A percentile compares a stretch with the other conserved stretches of the same genome.
These are phyloP conservation scores for Termitomyces sp. DNA, from an alignment of 768 basidiomycete genomes.

Conservation along the genomic window DNA sequence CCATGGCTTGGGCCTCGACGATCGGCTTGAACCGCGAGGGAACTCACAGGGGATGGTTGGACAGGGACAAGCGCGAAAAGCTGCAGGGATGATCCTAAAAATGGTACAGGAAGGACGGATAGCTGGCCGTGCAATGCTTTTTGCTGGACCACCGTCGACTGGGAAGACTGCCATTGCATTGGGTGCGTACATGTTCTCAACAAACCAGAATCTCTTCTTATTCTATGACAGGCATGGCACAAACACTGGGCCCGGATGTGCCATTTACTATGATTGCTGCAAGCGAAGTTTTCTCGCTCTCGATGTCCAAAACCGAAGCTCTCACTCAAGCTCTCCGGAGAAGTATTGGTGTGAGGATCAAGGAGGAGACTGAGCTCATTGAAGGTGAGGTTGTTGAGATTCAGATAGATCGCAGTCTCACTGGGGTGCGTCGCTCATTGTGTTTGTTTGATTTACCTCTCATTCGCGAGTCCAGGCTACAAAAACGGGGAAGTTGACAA, in stretches of 20 bases:
- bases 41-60: slow-evolving; percentile 97
- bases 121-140: slow-evolving; percentile 92
- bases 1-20: slow-evolving; percentile 90
- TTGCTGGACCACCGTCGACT: slow-evolving; percentile 95
- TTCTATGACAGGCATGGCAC: slow-evolving; percentile 76
- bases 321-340: slow-evolving; percentile 94
- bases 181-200: slow-evolving; percentile 42
- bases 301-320: slow-evolving; percentile 98
- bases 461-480: slow-evolving; percentile 59
- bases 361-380: slow-evolving; percentile 95
- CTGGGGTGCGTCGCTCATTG: slow-evolving; percentile 58
- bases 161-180: slow-evolving; percentile 98
- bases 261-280: slow-evolving; percentile 98
- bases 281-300: slow-evolving; percentile 96
- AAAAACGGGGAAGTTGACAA: slow-evolving; percentile 94
- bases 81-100: slow-evolving; percentile 94
- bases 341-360: slow-evolving; percentile 95
- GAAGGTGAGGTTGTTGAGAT: slow-evolving; percentile 99
- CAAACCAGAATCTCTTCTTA: neutral
- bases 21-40: slow-evolving; percentile 81
- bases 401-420: slow-evolving; percentile 94
- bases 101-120: slow-evolving; percentile 98
- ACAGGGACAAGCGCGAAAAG: slow-evolving; percentile 92
- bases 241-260: slow-evolving; percentile 88
- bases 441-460: neutral